Base-by-base conservation (phyloP, 352 stramenopile genomes). In the Pilasporangium apinafurcum region DNA sequence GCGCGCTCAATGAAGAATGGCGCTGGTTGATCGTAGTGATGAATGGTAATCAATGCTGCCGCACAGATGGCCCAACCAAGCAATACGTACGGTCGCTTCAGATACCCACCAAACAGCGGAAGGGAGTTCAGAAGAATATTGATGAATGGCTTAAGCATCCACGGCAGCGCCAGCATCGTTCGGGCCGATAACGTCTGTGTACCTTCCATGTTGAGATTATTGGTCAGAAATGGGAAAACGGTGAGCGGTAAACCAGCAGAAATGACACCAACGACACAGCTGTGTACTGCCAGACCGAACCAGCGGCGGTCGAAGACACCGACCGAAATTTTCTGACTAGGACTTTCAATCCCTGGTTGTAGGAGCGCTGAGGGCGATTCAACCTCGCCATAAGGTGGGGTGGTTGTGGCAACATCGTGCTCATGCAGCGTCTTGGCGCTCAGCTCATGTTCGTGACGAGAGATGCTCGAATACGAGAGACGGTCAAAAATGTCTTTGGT, bases 181-280 rank as follows among this genome's bases (percentile, higher is more conserved):
- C 63, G 63, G 6, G 68, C 67, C 36, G 71, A 83, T 21, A 78
- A 37, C 5, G 68, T 70, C 50, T 83, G 68, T 12, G 69, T 79
- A 45, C 68, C 68, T 65, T 86, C 64, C 68, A 84, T 83, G 43
- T 83, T 81, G 36, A 85, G 53, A 44, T 85, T 77, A 46, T 61
- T 75, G 2, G 56, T 81, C 30, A 88, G 62, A 39, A 85, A 84
- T 7, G 76, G 76, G 53, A 70, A 83, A 16, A 83, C 56, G 5
- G 59, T 63, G 30, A 78, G 51, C 27, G 71, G 69, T 22, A 86
- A 52, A 16, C 62, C 54, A 8, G 61, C 76, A n/a, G 59, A 83
- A 20, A 88, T 42, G 28, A 84, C 37, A 5, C 72, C 73, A 9
- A 83, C 51, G 13, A 51, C 70, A 10, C 65, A 32, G 40, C 55